Percentiles rank a stretch among this genome's conserved stretches.
These are phyloP conservation scores for Stenogyne calaminthoides DNA, from an alignment of 305 asterid species.

Conservation along the genomic window DNA sequence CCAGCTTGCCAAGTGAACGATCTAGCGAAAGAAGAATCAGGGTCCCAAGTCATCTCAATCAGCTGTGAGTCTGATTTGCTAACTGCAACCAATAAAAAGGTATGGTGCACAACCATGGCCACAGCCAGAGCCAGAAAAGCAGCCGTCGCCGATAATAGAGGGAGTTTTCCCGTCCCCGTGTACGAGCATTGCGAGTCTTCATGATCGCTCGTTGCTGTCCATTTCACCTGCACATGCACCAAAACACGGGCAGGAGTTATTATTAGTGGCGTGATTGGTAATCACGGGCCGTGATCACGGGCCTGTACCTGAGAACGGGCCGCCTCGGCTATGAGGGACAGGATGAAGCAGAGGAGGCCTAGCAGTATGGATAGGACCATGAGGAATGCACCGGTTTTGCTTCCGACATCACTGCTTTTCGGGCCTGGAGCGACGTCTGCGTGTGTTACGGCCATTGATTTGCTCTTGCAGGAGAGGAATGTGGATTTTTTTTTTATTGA, in stretches of 20 bases:
- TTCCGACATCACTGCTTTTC: constrained; percentile 49
- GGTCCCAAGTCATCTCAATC: constrained; percentile 51
- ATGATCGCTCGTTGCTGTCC: constrained; percentile 39
- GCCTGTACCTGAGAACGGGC: constrained; percentile 64
- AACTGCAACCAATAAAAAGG: constrained; percentile 66
- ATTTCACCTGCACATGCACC: constrained; percentile 43
- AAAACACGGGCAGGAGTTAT: neutral
- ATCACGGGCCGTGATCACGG: neutral
- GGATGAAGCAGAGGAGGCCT: constrained; percentile 80
- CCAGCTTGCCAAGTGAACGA: constrained; percentile 73
- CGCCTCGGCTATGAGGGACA: constrained; percentile 78
- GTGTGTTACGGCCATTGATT: constrained; percentile 75
- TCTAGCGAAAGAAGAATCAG: constrained; percentile 52
- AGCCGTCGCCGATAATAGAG: constrained; percentile 62
- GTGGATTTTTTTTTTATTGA: neutral
- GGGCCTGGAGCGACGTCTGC: constrained; percentile 75
- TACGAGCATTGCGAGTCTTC: constrained; percentile 54
- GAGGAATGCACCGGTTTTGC: constrained; percentile 73
- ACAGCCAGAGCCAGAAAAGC: constrained; percentile 73
- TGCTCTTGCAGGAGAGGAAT: neutral
- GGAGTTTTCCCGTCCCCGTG: constrained; percentile 59
- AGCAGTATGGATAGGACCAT: constrained; percentile 61
- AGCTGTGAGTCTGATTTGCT: constrained; percentile 50
- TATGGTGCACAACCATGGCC: constrained; percentile 76
- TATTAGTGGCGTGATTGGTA: neutral